phyloP scores from a whole-genome alignment of 805 yeast species.

The Wilhelminamyces savonicus region DNA sequence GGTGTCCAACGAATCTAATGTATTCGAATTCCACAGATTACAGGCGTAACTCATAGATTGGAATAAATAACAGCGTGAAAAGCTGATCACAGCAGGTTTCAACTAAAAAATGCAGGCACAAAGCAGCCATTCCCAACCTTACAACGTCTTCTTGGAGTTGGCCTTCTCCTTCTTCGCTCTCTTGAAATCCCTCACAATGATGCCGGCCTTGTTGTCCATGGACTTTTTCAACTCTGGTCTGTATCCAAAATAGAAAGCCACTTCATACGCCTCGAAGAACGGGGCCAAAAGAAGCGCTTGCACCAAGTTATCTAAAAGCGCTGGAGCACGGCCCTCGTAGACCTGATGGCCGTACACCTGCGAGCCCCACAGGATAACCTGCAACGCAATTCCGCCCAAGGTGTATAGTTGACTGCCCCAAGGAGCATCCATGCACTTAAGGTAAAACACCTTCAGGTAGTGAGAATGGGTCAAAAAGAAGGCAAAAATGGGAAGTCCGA shows the following conservation, averaged over 20 bases:
- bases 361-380: constrained; percentile 62
- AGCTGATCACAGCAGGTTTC: too few species aligned
- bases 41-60: too few species aligned
- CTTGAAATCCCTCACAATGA: constrained; percentile 26
- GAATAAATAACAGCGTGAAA: too few species aligned
- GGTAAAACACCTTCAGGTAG: neutral
- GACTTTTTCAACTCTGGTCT: constrained; percentile 42
- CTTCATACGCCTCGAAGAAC: constrained; percentile 76
- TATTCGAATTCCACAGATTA: too few species aligned
- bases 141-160: constrained; percentile 10
- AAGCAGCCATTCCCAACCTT: too few species aligned
- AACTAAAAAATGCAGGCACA: too few species aligned
- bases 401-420: neutral
- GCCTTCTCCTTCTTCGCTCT: constrained; percentile 11
- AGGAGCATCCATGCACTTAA: too few species aligned
- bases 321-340: constrained; percentile 81
- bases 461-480: neutral
- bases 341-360: constrained; percentile 87
- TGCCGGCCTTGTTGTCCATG: constrained; percentile 45
- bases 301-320: constrained; percentile 70
- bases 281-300: constrained; percentile 92
- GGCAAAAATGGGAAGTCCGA: constrained; percentile 7
- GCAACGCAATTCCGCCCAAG: constrained; percentile 11
- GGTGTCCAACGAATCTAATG: too few species aligned
- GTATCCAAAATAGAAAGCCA: constrained; percentile 63